A percentile compares a stretch with the other conserved stretches of the same genome.
These are phyloP conservation scores for Phytopythium aichiense DNA, from an alignment of 352 stramenopile genomes.

Conservation along the genomic window DNA sequence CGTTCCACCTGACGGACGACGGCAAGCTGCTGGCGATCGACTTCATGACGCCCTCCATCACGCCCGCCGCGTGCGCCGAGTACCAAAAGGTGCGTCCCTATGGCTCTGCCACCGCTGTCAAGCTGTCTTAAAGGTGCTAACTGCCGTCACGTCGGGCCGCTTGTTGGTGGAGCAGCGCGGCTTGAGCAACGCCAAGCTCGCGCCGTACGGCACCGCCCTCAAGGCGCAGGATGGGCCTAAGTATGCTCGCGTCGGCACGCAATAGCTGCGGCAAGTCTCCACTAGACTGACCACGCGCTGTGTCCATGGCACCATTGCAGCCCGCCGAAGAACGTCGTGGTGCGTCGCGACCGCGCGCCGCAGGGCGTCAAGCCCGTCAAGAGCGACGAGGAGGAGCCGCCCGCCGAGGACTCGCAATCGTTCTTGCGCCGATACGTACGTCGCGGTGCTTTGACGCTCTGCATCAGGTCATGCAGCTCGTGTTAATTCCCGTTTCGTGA, in stretches of 20 bases:
- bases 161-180: constrained; percentile 21
- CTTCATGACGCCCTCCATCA: constrained; percentile 67
- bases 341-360: constrained; percentile 58
- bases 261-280: neutral
- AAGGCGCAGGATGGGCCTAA: constrained; percentile 56
- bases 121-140: neutral
- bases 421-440: constrained; percentile 85
- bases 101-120: neutral
- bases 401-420: constrained; percentile 65
- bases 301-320: constrained; percentile 16
- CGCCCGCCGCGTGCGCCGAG: constrained; percentile 30
- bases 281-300: neutral
- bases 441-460: constrained; percentile 3
- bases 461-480: neutral
- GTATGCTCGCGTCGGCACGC: constrained; percentile 26
- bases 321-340: constrained; percentile 54
- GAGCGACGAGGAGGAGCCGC: constrained; percentile 53
- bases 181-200: constrained; percentile 59
- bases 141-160: neutral
- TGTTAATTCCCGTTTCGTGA: constrained; percentile 7
- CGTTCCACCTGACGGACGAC: constrained; percentile 76
- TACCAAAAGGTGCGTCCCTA: constrained; percentile 37
- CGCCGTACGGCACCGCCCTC: constrained; percentile 47
- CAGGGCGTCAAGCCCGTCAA: constrained; percentile 72
- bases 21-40: constrained; percentile 80